Evolutionary conservation across 257 asterid genomes (phyloP).

Genomic region (Dorcoceras hygrometricum): DNA sequence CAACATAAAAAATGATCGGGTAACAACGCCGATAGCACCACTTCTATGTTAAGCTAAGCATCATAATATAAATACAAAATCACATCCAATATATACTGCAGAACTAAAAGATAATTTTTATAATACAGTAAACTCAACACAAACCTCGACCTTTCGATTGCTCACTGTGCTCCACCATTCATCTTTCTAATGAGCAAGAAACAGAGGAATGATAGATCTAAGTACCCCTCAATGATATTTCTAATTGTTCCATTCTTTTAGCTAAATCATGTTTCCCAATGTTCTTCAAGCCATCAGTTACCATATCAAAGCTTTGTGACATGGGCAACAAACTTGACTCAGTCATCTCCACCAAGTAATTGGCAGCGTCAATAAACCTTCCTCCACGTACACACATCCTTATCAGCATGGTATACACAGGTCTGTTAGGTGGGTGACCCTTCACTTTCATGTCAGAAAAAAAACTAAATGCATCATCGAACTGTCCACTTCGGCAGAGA

Average conservation of each 20-base stretch:
- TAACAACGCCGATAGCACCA: background rate
- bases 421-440: slow-evolving; percentile 95
- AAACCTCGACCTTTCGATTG: background rate
- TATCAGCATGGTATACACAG: slow-evolving; percentile 83
- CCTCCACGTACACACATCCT: slow-evolving; percentile 90
- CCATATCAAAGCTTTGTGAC: slow-evolving; percentile 85
- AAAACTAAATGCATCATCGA: slow-evolving; percentile 90
- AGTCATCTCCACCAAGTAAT: slow-evolving; percentile 91
- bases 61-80: no score
- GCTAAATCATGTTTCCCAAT: slow-evolving; percentile 94
- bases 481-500: slow-evolving; percentile 64
- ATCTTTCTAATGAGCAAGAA: background rate
- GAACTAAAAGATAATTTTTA: background rate
- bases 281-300: slow-evolving; percentile 80
- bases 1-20: background rate
- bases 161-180: background rate
- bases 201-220: slow-evolving; percentile 27
- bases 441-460: slow-evolving; percentile 88
- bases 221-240: slow-evolving; percentile 65
- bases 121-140: background rate
- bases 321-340: slow-evolving; percentile 63
- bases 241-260: slow-evolving; percentile 72
- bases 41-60: background rate
- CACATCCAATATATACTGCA: background rate
- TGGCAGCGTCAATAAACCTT: slow-evolving; percentile 87